Conservation (phyloP, 176 grass and related monocot genomes). For the Bromus sterilis region DNA sequence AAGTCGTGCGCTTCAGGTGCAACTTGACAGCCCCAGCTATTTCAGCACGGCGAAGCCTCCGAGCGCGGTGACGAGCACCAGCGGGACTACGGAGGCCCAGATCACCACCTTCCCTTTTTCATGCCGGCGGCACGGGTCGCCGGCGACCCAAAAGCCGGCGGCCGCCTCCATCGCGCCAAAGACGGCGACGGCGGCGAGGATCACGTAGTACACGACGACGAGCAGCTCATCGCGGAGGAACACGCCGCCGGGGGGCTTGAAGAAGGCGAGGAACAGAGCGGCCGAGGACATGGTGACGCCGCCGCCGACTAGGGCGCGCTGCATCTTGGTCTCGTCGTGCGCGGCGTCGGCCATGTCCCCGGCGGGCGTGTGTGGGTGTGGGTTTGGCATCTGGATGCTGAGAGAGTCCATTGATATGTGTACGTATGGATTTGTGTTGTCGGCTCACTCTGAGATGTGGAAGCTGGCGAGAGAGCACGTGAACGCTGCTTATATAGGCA, state of each 20-base stretch:
- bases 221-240: neutral
- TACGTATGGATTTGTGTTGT: too few relatives aligned
- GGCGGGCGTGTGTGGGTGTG: too few relatives aligned
- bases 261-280: neutral
- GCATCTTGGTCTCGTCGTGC: neutral
- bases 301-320: neutral
- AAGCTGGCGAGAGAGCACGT: neutral
- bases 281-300: neutral
- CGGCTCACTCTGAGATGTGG: neutral
- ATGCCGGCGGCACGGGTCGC: neutral
- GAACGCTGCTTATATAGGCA: neutral
- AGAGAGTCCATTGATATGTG: slow-evolving; percentile 15
- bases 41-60: neutral
- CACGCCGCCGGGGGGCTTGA: slow-evolving; percentile 1
- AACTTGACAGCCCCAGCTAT: neutral
- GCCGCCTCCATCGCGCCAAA: neutral
- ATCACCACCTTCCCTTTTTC: neutral
- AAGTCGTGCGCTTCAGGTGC: too few relatives aligned
- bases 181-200: neutral
- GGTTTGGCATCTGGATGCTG: slow-evolving; percentile 7
- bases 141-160: slow-evolving; percentile 1
- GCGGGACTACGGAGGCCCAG: neutral
- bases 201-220: neutral
- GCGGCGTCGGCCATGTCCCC: neutral
- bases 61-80: slow-evolving; percentile 9